These are phyloP conservation scores for Nicotiana attenuata DNA, from an alignment of 257 asterid species.

Conservation along the genomic window DNA sequence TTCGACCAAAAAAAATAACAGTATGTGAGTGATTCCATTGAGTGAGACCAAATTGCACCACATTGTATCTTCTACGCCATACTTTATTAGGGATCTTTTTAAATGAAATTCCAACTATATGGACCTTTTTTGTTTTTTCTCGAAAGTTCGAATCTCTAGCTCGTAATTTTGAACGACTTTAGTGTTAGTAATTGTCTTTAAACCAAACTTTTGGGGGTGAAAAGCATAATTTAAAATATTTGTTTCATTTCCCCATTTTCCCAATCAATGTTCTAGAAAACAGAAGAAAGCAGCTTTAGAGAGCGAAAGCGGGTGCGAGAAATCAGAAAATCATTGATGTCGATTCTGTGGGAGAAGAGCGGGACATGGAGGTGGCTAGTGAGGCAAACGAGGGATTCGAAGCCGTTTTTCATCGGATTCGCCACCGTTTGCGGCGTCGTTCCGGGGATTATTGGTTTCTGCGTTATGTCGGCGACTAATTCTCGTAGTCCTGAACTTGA, in stretches of 20 bases:
- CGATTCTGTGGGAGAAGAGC: conserved; percentile 72
- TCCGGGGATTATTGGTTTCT: conserved; percentile 77
- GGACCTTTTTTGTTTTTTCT: neutral
- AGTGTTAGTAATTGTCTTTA: neutral
- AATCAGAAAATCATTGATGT: conserved; percentile 23
- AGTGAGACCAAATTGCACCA: too few species aligned
- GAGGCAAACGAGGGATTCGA: conserved; percentile 70
- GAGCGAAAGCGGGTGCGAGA: neutral
- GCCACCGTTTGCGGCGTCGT: conserved; percentile 90
- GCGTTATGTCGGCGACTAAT: conserved; percentile 73
- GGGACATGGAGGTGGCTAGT: conserved; percentile 85
- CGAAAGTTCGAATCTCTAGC: neutral
- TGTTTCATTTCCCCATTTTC: neutral
- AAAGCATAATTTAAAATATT: too few species aligned
- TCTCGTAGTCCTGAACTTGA: conserved; percentile 67
- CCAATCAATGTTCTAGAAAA: neutral
- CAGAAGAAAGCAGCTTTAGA: neutral
- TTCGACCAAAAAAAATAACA: too few species aligned
- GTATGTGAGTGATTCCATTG: too few species aligned
- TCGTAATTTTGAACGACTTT: neutral
- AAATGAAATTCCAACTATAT: too few species aligned
- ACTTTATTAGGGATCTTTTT: neutral
- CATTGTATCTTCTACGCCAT: too few species aligned
- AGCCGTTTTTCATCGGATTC: conserved; percentile 76
- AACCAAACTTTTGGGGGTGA: neutral